phyloP scores from a whole-genome alignment of 345 rosid genomes.

The Gossypium sturtianum region DNA sequence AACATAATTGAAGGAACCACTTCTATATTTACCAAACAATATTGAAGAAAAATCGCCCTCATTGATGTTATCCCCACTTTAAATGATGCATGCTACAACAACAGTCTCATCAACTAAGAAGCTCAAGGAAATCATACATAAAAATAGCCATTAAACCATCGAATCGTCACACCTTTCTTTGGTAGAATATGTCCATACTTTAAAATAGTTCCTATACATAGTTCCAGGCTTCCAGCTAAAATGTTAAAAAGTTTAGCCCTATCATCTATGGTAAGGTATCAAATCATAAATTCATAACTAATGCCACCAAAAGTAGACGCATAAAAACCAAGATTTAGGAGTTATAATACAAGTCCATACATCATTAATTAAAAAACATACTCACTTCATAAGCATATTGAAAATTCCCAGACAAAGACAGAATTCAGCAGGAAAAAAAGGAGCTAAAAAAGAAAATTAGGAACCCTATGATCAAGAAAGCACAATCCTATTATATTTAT shows the following conservation, averaged over 20 bases:
- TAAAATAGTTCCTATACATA: neutral
- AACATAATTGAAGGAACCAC: neutral
- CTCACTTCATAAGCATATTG: neutral
- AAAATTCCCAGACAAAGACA: constrained; percentile 9
- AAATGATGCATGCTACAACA: neutral
- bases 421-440: neutral
- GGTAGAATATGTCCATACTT: neutral
- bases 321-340: neutral
- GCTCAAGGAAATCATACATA: neutral
- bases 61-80: neutral
- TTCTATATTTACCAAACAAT: neutral
- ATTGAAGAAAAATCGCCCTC: too few relatives aligned
- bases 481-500: constrained; percentile 11
- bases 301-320: constrained; percentile 15
- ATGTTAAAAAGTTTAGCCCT: neutral
- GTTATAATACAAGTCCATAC: constrained; percentile 8
- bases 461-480: constrained; percentile 19
- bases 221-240: neutral
- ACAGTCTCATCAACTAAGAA: neutral
- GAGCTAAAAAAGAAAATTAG: constrained; percentile 11
- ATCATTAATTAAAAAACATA: neutral
- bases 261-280: neutral
- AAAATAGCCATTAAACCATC: neutral
- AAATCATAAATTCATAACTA: neutral
- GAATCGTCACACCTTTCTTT: neutral